phyloP scores from a whole-genome alignment of 1,139 yeast genomes.

The Geotrichum bryndzae region DNA sequence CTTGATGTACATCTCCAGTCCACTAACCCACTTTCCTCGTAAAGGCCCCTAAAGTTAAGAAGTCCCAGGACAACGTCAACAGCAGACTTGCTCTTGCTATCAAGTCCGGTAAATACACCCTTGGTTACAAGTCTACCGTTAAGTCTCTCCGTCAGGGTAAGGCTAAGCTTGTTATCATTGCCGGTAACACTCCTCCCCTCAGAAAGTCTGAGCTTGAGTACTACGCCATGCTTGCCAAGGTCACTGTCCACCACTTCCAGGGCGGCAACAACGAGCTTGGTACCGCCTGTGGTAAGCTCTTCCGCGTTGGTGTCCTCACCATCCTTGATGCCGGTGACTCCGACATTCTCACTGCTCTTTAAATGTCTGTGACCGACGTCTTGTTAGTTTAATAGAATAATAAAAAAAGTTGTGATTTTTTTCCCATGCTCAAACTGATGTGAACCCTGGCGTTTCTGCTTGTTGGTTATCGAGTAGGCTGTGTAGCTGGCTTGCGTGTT shows the following conservation, averaged over 20 bases:
- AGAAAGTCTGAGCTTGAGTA: slow-evolving; percentile 99
- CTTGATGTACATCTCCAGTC: neutral
- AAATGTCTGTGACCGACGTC: slow-evolving; percentile 1
- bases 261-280: slow-evolving; percentile 99
- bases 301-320: slow-evolving; percentile 98
- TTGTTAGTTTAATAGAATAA: neutral
- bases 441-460: too few species aligned
- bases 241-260: slow-evolving; percentile 94
- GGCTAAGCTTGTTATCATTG: slow-evolving; percentile 96
- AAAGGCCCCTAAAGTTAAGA: slow-evolving; percentile 92
- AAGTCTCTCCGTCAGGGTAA: slow-evolving; percentile 92
- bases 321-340: slow-evolving; percentile 99
- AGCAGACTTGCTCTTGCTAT: slow-evolving; percentile 96
- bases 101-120: slow-evolving; percentile 99
- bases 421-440: too few species aligned
- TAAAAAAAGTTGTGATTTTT: neutral
- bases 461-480: too few species aligned
- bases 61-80: slow-evolving; percentile 91
- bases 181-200: slow-evolving; percentile 99
- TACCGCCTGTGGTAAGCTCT: slow-evolving; percentile 99
- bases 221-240: slow-evolving; percentile 99
- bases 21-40: slow-evolving; percentile 14
- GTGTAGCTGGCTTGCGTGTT: too few species aligned
- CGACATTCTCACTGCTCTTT: slow-evolving; percentile 68
- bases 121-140: slow-evolving; percentile 98